Percentiles rank a stretch among this genome's conserved stretches.
Evolutionary conservation across 352 stramenopile species (phyloP).

Genomic region (Phytophthora kernoviae): DNA sequence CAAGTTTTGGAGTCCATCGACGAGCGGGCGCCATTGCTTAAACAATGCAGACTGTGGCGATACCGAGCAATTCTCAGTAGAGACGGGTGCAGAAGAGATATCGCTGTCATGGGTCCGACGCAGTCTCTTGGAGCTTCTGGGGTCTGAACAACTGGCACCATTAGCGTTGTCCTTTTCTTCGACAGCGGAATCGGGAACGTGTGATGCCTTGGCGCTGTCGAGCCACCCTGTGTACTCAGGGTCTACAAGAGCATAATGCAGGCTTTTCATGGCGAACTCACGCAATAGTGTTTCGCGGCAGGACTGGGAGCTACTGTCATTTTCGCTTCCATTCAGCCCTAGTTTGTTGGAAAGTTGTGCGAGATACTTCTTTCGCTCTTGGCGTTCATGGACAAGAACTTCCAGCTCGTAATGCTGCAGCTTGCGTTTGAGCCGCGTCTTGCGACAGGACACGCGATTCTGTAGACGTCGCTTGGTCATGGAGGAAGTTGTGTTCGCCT

Average conservation of each 20-base stretch:
- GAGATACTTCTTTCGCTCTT: slow-evolving; percentile 41
- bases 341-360: slow-evolving; percentile 29
- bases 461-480: slow-evolving; percentile 36
- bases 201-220: neutral
- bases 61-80: neutral
- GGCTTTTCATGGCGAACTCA: slow-evolving; percentile 33
- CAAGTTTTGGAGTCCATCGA: slow-evolving; percentile 42
- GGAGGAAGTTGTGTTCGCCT: slow-evolving; percentile 4
- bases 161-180: slow-evolving; percentile 2
- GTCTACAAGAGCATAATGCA: slow-evolving; percentile 48
- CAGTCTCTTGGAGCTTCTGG: slow-evolving; percentile 19
- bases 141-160: neutral
- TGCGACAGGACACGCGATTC: slow-evolving; percentile 52
- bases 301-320: neutral
- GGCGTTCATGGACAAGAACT: slow-evolving; percentile 30
- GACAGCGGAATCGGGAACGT: neutral
- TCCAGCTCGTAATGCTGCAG: slow-evolving; percentile 34
- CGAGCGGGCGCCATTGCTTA: slow-evolving; percentile 39
- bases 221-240: slow-evolving; percentile 27
- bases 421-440: slow-evolving; percentile 55
- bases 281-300: slow-evolving; percentile 18
- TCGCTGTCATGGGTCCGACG: slow-evolving; percentile 16
- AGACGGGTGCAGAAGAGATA: slow-evolving; percentile 2
- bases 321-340: neutral
- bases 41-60: slow-evolving; percentile 19